Base-by-base conservation (phyloP, 2,329 filamentous ascomycete genomes). In the Calonectria fujianensis region DNA sequence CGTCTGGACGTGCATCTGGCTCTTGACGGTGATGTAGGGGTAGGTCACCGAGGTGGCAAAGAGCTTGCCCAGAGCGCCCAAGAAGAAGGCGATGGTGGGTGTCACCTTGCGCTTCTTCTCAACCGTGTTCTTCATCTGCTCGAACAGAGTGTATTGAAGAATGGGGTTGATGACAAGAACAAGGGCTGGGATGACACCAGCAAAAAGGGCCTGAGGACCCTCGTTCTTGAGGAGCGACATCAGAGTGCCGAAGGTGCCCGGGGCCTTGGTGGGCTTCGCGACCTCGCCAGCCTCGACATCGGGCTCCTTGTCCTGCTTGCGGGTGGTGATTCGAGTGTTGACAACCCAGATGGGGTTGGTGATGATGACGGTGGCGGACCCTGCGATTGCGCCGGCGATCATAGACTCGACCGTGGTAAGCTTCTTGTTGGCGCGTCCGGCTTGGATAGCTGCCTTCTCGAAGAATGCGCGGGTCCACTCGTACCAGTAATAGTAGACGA, bases 401-500 rank as follows among this genome's bases (percentile, higher is more conserved):
- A 99, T 99, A 79, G 94, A 94, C 88, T 99, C 96, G 79, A 96
- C 85, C 0, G 97, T 98, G 24, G 95, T 97, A 84, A 99, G 93
- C 84, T 96, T 96, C 86, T 92, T 94, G 76, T 91, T 93, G 72
- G 93, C 91, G 77, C 95, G 93, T 41, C 94, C 94, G 70, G 94
- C 89, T 81, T 92, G 93, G 73, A 90, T 85, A 59, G 96, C 95
- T 13, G 95, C 94, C 77, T 90, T 89, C 84, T 95, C 95, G 87
- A 98, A 98, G 84, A 94, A 94, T 66, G 94, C 90, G 74, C 96
- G 93, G 76, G 96, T 97, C 95, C 95, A 99, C 88, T 99, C 97
- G 87, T 98, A 99, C 96, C 95, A 99, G 90, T 98, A 99, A 88
- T 99, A 99, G 90, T 99, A 99, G 63, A 99, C 96, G 84, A 99